Evolutionary conservation across 2,329 filamentous ascomycete genomes (phyloP), one percentile per base, ranked within the genome.

Genomic region (Byssothecium circinans): DNA sequence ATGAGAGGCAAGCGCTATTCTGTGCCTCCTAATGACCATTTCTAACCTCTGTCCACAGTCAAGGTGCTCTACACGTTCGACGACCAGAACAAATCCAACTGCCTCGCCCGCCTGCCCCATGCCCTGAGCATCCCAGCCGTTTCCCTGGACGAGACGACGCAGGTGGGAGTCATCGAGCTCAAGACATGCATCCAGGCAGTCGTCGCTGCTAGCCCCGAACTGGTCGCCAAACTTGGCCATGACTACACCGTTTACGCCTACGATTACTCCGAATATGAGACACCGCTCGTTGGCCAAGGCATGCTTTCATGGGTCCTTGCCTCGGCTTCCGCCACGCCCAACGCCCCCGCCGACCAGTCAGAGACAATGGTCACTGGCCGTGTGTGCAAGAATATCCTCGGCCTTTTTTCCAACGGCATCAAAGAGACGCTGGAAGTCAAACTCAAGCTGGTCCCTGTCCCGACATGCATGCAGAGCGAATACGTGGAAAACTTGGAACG

Each of bases 61-160:
- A 97, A 97, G 79, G 88, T 97, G 41, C 85, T 95, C 52, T 99
- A 97, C 74, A 96, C 91, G 25, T 96, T 97, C 74, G 91, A 97
- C 70, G 85, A 86, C 66, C 86, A 92, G 58, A 87, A 84, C 74
- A 91, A 91, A 73, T 86, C 90, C 55, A 91, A 92, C 67, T 96
- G 91, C 72, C 80, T 99, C 41, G 91, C 92, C 50, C 83, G 92
- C 62, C 87, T 89, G 78, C 87, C 89, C 15, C 86, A 92, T 49
- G 80, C 87, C 14, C 78, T 96, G 48, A 81, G 87, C 43, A 84
- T 96, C 30, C 89, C 91, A 62, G 89, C 90, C 2, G 82, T 95
- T 12, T 81, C 84, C 19, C 75, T 97, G 52, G 89, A 96, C 67
- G 89, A 95, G 49, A 81, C 79, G 50, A 89, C 80, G 18, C 81